Percentiles rank a stretch among this genome's conserved stretches.
phyloP scores from a whole-genome alignment of 306 rosid genomes.

The Ammopiptanthus mongolicus region DNA sequence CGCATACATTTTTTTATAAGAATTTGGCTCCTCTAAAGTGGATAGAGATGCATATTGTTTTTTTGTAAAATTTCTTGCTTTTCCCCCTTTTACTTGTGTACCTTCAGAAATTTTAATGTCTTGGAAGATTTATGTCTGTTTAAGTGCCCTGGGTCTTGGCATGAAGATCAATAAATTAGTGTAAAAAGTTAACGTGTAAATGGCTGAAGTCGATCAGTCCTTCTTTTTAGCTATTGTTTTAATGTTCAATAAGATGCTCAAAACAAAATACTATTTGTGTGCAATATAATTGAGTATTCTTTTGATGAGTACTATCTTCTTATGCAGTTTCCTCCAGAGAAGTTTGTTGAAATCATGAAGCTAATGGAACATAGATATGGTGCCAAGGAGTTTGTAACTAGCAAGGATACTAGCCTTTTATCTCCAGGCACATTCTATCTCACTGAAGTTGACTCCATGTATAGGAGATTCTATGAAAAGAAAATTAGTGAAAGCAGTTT shows the following conservation, averaged over 20 bases:
- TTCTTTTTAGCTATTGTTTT: neutral
- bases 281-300: neutral
- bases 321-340: constrained; percentile 70
- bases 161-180: neutral
- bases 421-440: constrained; percentile 77
- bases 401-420: constrained; percentile 64
- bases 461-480: constrained; percentile 71
- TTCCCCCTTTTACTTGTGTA: neutral
- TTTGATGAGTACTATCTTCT: constrained; percentile 11
- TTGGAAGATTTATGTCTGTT: neutral
- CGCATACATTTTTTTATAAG: neutral
- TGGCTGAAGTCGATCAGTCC: no score
- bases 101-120: neutral
- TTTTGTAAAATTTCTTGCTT: neutral
- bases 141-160: neutral
- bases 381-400: constrained; percentile 74
- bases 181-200: no score
- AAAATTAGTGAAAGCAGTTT: constrained; percentile 25
- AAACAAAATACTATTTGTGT: neutral
- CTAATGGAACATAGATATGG: constrained; percentile 86
- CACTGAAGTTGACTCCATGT: constrained; percentile 70
- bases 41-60: neutral
- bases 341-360: constrained; percentile 62
- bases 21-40: neutral
- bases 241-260: neutral